A percentile compares a stretch with the other conserved stretches of the same genome.
These are phyloP conservation scores for Aspergillus saccharolyticus DNA, from an alignment of 495 filamentous ascomycete genomes.

Conservation along the genomic window DNA sequence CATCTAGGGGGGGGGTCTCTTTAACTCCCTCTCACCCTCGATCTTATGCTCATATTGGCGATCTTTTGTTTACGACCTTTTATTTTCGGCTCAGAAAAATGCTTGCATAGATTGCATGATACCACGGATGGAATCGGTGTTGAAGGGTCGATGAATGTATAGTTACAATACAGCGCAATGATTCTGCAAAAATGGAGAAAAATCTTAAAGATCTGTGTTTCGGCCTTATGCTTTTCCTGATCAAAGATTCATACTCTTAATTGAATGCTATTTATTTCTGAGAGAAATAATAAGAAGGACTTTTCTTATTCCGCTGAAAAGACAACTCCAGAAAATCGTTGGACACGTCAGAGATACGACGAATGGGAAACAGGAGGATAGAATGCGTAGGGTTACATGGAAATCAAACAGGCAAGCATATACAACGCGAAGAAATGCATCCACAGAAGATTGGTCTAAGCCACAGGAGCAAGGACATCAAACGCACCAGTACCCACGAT, in stretches of 20 bases:
- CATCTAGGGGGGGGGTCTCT: slow-evolving; percentile 6
- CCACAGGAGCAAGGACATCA: slow-evolving; percentile 72
- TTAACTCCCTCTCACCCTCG: not conserved
- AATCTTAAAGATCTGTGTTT: not conserved
- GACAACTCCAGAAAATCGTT: slow-evolving; percentile 43
- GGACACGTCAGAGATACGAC: slow-evolving; percentile 21
- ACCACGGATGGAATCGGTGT: slow-evolving; percentile 17
- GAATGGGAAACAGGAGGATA: slow-evolving; percentile 7
- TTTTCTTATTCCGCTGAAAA: slow-evolving; percentile 40
- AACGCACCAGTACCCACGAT: slow-evolving; percentile 86
- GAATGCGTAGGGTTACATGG: slow-evolving; percentile 21
- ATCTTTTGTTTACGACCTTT: not conserved
- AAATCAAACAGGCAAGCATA: slow-evolving; percentile 22
- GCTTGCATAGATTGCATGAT: slow-evolving; percentile 16
- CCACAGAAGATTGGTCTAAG: slow-evolving; percentile 29
- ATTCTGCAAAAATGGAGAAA: not conserved
- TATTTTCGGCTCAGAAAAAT: not conserved
- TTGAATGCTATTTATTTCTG: slow-evolving; percentile 7
- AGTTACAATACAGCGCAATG: not conserved
- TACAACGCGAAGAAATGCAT: slow-evolving; percentile 7
- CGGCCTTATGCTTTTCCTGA: too few relatives aligned
- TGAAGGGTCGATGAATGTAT: slow-evolving; percentile 7
- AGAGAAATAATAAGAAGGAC: slow-evolving; percentile 24
- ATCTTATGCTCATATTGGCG: too few relatives aligned
- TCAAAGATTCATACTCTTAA: not conserved